phyloP scores from a whole-genome alignment of 306 rosid genomes.

The Sicyos baderoa region DNA sequence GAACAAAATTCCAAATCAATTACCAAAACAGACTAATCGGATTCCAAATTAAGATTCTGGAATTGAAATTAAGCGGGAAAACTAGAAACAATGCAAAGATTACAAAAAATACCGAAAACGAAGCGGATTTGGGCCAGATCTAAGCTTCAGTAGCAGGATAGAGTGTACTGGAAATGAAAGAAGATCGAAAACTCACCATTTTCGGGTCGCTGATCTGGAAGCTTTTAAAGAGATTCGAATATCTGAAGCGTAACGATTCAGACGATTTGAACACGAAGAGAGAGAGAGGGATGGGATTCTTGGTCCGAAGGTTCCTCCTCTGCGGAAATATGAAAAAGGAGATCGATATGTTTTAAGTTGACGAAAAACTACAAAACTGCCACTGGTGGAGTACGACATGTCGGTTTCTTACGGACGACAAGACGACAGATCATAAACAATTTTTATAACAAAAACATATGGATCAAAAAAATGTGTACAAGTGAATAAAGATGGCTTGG shows the following conservation, averaged over 20 bases:
- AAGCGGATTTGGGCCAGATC: conserved; percentile 50
- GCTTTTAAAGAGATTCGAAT: conserved; percentile 29
- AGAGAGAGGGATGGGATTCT: neutral
- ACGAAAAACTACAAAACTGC: conserved; percentile 41
- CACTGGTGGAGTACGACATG: conserved; percentile 28
- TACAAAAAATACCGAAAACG: conserved; percentile 25
- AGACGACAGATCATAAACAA: no score
- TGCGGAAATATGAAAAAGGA: neutral
- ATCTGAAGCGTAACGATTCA: conserved; percentile 31
- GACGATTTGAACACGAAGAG: conserved; percentile 32
- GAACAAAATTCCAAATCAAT: conserved; percentile 1
- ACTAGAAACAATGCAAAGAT: conserved; percentile 16
- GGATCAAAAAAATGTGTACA: no score
- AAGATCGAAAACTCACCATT: conserved; percentile 61
- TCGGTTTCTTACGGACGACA: neutral
- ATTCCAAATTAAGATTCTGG: conserved; percentile 13
- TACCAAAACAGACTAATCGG: conserved; percentile 11
- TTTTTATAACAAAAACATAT: no score
- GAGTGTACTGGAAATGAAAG: conserved; percentile 21
- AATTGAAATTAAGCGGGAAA: conserved; percentile 18
- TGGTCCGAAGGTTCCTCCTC: neutral
- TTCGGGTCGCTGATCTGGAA: conserved; percentile 25
- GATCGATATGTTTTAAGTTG: no score
- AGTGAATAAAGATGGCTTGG: no score
- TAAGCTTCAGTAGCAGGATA: conserved; percentile 28